phyloP scores from a whole-genome alignment of 169 alveolate species.

The Cryptosporidium ubiquitum region DNA sequence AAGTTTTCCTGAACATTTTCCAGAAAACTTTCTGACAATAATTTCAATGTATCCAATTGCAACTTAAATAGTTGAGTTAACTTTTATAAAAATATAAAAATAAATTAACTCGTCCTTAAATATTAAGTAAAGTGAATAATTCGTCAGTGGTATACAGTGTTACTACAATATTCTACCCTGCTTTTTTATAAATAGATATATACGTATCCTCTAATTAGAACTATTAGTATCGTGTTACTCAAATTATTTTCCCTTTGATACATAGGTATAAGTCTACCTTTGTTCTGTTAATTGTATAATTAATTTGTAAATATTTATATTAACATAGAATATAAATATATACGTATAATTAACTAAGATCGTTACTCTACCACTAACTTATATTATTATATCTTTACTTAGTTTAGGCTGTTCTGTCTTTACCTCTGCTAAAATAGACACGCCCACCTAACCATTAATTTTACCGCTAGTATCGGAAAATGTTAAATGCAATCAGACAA shows the following conservation, averaged over 20 bases:
- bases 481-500: neutral
- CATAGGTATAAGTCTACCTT: conserved; percentile 38
- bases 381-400: conserved; percentile 7
- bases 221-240: conserved; percentile 43
- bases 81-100: conserved; percentile 1
- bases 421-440: neutral
- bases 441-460: conserved; percentile 21
- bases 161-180: conserved; percentile 6
- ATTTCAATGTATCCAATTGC: neutral
- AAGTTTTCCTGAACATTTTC: neutral
- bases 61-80: conserved; percentile 4
- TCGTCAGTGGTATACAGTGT: neutral
- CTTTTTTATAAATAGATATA: conserved; percentile 31
- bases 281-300: neutral
- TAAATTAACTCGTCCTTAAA: conserved; percentile 29
- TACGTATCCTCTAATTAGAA: conserved; percentile 70
- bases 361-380: conserved; percentile 36
- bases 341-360: conserved; percentile 10
- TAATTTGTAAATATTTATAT: neutral
- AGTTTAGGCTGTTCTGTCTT: neutral
- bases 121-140: neutral
- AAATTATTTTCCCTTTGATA: neutral
- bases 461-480: conserved; percentile 5
- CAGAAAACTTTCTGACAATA: conserved; percentile 5
- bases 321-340: neutral